phyloP scores from a whole-genome alignment of 768 basidiomycete species.

The Russula dissimulans region DNA sequence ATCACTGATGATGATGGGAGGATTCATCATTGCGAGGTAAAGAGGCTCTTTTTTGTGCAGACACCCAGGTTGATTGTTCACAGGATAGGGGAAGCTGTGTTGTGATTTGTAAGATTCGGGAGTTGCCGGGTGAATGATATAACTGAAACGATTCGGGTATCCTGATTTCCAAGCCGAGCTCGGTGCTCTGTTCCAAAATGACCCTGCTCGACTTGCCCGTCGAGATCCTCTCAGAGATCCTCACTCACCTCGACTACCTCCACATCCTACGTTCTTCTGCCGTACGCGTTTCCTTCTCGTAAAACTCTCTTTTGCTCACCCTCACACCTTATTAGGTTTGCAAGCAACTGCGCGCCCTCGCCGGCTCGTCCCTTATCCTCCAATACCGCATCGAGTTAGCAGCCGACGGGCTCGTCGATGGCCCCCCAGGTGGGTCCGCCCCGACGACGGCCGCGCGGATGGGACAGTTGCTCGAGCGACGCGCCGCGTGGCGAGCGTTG shows the following conservation, averaged over 20 bases:
- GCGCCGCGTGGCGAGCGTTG: slow-evolving; percentile 30
- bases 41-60: too few relatives aligned
- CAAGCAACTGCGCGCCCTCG: slow-evolving; percentile 15
- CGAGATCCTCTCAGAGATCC: slow-evolving; percentile 10
- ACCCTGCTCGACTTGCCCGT: slow-evolving; percentile 11
- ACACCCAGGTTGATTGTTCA: too few relatives aligned
- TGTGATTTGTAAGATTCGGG: neutral
- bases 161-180: neutral
- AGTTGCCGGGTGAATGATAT: neutral
- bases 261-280: neutral
- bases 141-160: neutral
- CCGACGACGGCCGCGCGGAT: slow-evolving; percentile 28
- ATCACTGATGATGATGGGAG: neutral
- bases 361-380: slow-evolving; percentile 22
- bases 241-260: neutral
- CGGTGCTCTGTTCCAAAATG: neutral
- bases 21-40: too few relatives aligned
- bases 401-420: slow-evolving; percentile 26
- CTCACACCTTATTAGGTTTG: slow-evolving; percentile 21
- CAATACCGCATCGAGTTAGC: slow-evolving; percentile 28
- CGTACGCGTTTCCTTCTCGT: neutral
- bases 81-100: neutral
- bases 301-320: neutral
- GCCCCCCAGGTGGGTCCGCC: neutral
- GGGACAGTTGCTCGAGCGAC: slow-evolving; percentile 27